A percentile compares a stretch with the other conserved stretches of the same genome.
Evolutionary conservation across 306 rosid genomes (phyloP).

Genomic region (Castanea sativa): DNA sequence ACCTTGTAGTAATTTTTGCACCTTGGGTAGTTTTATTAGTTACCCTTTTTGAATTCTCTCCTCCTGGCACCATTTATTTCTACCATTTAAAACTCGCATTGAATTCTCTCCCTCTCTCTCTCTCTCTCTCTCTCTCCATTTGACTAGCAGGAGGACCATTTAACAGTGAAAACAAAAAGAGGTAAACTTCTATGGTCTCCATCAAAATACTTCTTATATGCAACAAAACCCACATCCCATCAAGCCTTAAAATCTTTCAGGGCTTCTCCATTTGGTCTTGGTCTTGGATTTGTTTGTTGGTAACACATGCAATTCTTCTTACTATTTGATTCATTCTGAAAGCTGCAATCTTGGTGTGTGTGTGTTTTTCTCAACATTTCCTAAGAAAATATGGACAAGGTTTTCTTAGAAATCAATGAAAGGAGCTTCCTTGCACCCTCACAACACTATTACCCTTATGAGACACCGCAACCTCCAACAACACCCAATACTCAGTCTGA

Average conservation of each 20-base stretch:
- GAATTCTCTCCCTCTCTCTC: slow-evolving; percentile 11
- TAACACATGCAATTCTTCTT: slow-evolving; percentile 11
- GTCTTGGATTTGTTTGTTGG: not conserved
- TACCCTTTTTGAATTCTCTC: slow-evolving; percentile 19
- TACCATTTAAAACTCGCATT: not conserved
- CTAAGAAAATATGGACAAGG: slow-evolving; percentile 32
- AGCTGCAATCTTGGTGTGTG: slow-evolving; percentile 34
- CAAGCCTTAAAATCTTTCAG: slow-evolving; percentile 4
- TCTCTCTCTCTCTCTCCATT: not conserved
- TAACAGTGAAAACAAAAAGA: slow-evolving; percentile 7
- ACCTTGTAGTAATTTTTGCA: not conserved
- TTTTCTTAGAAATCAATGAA: slow-evolving; percentile 21
- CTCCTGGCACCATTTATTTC: slow-evolving; percentile 36
- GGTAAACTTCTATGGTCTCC: slow-evolving; percentile 24
- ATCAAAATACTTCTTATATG: slow-evolving; percentile 16
- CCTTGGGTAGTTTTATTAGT: not conserved
- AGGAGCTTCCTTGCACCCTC: slow-evolving; percentile 32
- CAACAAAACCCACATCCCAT: slow-evolving; percentile 3
- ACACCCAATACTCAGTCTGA: slow-evolving; percentile 33
- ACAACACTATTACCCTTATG: slow-evolving; percentile 31
- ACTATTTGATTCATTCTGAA: slow-evolving; percentile 13
- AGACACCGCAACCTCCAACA: slow-evolving; percentile 35
- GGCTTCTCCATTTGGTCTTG: not conserved
- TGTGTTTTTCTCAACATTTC: slow-evolving; percentile 5
- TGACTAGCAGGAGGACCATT: slow-evolving; percentile 27